Evolutionary conservation across 1,139 yeast genomes (phyloP).

Genomic region (Diutina neorugosa): DNA sequence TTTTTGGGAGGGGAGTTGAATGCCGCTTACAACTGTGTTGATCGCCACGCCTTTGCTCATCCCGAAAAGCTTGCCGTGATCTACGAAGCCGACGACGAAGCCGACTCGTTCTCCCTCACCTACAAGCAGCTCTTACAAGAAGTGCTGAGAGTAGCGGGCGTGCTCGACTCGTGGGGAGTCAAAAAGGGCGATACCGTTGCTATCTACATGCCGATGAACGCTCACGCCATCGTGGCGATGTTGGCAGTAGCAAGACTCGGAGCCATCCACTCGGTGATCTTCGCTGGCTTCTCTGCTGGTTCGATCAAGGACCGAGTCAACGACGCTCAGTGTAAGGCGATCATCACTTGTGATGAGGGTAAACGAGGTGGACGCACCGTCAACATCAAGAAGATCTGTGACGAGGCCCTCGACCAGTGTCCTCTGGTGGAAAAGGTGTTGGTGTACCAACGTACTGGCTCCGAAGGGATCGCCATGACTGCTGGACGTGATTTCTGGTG

Average conservation of each 20-base stretch:
- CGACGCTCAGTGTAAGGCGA: constrained; percentile 81
- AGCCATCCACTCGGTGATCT: constrained; percentile 91
- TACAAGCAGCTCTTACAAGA: constrained; percentile 79
- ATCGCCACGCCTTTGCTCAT: constrained; percentile 79
- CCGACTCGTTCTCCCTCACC: constrained; percentile 61
- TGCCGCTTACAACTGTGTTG: constrained; percentile 93
- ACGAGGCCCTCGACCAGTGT: constrained; percentile 74
- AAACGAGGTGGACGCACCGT: constrained; percentile 92
- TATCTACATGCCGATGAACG: constrained; percentile 92
- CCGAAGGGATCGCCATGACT: constrained; percentile 49
- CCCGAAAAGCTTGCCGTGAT: constrained; percentile 86
- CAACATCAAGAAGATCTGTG: constrained; percentile 86
- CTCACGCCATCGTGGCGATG: constrained; percentile 90
- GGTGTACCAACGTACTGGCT: constrained; percentile 81
- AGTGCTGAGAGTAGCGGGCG: constrained; percentile 83
- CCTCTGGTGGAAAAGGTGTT: constrained; percentile 75
- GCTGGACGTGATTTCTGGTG: constrained; percentile 89
- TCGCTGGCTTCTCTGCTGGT: constrained; percentile 95
- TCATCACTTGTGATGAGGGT: constrained; percentile 93
- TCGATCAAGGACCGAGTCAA: constrained; percentile 83
- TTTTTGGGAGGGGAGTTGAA: constrained; percentile 87
- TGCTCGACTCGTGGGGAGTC: constrained; percentile 78
- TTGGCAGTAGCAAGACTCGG: constrained; percentile 92
- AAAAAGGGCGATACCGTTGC: constrained; percentile 93
- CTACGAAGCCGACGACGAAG: constrained; percentile 91